Evolutionary conservation across 2,329 filamentous ascomycete species (phyloP).

Genomic region (Dactylonectria estremocensis): DNA sequence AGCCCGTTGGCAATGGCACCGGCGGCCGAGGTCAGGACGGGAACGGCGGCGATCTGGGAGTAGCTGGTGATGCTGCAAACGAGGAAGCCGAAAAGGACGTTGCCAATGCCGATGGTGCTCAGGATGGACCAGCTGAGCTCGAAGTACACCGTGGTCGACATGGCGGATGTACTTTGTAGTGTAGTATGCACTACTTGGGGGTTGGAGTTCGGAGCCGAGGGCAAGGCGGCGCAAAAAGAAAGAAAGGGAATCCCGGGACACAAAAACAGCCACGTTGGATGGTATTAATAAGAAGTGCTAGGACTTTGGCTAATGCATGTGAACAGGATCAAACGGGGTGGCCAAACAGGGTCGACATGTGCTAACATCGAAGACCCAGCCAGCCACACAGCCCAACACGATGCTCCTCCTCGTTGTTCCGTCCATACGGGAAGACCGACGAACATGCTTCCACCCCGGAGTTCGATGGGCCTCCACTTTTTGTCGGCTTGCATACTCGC

Average conservation of each 20-base stretch:
- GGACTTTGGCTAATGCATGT: no score
- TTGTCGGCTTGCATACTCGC: no score
- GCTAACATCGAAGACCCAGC: no score
- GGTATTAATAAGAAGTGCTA: neutral
- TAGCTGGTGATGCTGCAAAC: constrained; percentile 58
- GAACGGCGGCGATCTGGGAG: constrained; percentile 57
- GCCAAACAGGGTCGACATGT: no score
- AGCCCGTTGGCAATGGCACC: constrained; percentile 60
- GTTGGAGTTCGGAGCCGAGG: neutral
- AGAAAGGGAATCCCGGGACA: neutral
- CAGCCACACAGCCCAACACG: no score
- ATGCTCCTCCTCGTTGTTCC: no score
- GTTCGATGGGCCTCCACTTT: no score
- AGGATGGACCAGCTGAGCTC: constrained; percentile 63
- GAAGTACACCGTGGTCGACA: constrained; percentile 49
- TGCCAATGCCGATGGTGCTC: constrained; percentile 60
- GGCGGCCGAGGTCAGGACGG: constrained; percentile 56
- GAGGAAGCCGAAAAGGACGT: constrained; percentile 56
- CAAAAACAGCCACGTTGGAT: neutral
- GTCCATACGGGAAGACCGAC: no score
- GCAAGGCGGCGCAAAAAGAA: neutral
- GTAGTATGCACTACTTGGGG: neutral
- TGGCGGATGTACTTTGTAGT: neutral
- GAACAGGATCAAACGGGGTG: no score
- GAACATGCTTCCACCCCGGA: no score